A percentile compares a stretch with the other conserved stretches of the same genome.
phyloP scores from a whole-genome alignment of 2,329 filamentous ascomycete genomes.

The Penicillium sp. region DNA sequence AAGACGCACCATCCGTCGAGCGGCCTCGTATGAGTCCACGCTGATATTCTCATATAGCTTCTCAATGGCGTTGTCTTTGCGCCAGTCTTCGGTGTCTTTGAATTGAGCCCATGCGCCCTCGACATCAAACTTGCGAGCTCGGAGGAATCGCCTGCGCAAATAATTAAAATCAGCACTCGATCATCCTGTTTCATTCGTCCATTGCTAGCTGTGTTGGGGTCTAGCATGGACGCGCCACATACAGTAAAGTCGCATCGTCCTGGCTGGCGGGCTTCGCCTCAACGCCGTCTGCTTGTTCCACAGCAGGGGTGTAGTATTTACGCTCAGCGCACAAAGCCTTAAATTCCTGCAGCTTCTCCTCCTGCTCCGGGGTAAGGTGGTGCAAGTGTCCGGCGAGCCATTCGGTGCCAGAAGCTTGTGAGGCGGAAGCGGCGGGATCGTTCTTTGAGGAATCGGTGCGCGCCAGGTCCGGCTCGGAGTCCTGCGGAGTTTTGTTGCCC shows the following conservation, averaged over 20 bases:
- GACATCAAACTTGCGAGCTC: slow-evolving; percentile 77
- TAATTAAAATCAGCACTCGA: neutral
- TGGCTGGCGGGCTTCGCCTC: slow-evolving; percentile 41
- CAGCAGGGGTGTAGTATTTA: slow-evolving; percentile 49
- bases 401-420: slow-evolving; percentile 35
- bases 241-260: slow-evolving; percentile 50
- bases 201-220: neutral
- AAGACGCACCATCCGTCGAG: slow-evolving; percentile 62
- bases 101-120: slow-evolving; percentile 80
- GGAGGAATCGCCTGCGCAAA: slow-evolving; percentile 68
- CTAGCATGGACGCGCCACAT: slow-evolving; percentile 23
- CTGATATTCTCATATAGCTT: slow-evolving; percentile 84
- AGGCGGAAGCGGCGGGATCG: slow-evolving; percentile 36
- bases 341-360: slow-evolving; percentile 66
- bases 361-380: slow-evolving; percentile 69
- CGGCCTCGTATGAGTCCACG: slow-evolving; percentile 76
- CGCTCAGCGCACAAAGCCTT: slow-evolving; percentile 65
- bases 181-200: neutral
- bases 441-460: slow-evolving; percentile 34
- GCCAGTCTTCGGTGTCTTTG: slow-evolving; percentile 84
- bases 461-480: slow-evolving; percentile 26
- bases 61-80: slow-evolving; percentile 73
- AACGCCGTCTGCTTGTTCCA: slow-evolving; percentile 22
- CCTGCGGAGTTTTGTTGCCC: slow-evolving; percentile 32
- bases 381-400: slow-evolving; percentile 68